phyloP scores from a whole-genome alignment of 169 alveolate genomes.

The Plasmodium inui region DNA sequence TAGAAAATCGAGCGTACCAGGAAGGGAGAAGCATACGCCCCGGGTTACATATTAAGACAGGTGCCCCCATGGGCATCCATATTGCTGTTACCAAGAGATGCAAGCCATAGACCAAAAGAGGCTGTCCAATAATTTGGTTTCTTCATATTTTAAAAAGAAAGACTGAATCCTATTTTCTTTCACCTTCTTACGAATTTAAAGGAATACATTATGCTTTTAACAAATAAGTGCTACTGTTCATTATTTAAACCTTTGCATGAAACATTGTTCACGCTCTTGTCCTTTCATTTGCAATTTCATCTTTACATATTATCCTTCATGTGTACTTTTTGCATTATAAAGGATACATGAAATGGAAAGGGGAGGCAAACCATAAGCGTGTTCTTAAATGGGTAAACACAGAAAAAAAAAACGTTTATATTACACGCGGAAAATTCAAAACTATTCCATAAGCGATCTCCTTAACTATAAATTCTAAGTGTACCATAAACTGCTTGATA shows the following conservation, averaged over 20 bases:
- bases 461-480: neutral
- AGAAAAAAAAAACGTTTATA: neutral
- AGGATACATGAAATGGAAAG: neutral
- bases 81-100: constrained; percentile 1
- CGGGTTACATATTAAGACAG: neutral
- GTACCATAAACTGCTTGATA: neutral
- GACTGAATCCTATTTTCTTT: neutral
- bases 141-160: constrained; percentile 16
- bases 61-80: neutral
- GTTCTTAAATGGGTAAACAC: neutral
- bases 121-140: constrained; percentile 7
- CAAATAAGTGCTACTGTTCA: neutral
- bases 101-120: neutral
- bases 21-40: neutral
- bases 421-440: neutral
- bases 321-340: neutral
- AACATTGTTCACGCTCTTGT: neutral
- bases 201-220: neutral
- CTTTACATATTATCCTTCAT: neutral
- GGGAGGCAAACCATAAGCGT: neutral
- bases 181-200: neutral
- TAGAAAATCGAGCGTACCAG: neutral
- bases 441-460: neutral
- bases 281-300: neutral
- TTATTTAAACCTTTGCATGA: neutral